Evolutionary conservation across 139 green algal genomes (phyloP), one percentile per base, ranked within the genome.

Genomic region (Choricystis sp.): DNA sequence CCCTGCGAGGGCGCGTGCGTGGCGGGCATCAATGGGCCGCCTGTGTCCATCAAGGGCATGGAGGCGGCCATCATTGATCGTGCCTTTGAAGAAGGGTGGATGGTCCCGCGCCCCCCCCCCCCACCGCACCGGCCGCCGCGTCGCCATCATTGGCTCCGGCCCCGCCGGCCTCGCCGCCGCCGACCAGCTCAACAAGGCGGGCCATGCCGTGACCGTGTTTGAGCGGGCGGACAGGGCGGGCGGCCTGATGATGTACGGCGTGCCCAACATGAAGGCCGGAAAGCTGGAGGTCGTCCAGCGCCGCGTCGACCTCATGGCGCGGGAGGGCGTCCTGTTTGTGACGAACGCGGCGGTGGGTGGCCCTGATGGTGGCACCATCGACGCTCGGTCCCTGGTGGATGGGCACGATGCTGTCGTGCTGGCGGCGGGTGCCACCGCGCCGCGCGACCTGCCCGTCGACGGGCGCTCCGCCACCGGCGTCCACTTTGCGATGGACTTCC

Each of bases 181-280:
- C 2, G 90, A 97, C 73, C 88, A 98, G 85, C 81, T 97, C n/a
- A 97, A 97, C 81, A 95, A 95, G 77, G 83, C 82, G 70, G 87
- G 87, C 19, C 86, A 94, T 68, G 75, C 73, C 57, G 85, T 84
- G 40, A 96, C 88, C 0, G 88, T 97, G 62, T 97, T 92, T 62
- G 91, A 97, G 83, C 82, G 91, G 26, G 66, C 85, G 2, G 91
- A 97, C 74, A 82, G 91, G 65, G 75, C 91, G 1, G 91, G 91
- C 28, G 91, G 91, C 22, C 81, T 97, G 48, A 98, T 97, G 91
- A 97, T 97, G 91, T 80, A 78, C 59, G 71, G 84, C 58, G 91
- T 97, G 62, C 91, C 91, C 69, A 97, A 97, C 83, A 97, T 97
- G 90, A 97, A 97, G 80, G 88, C 85, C 1, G 91, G 92, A 79